Evolutionary conservation across 1,139 yeast species (phyloP), one percentile per base, ranked within the genome.

Genomic region (Geotrichum siamense): DNA sequence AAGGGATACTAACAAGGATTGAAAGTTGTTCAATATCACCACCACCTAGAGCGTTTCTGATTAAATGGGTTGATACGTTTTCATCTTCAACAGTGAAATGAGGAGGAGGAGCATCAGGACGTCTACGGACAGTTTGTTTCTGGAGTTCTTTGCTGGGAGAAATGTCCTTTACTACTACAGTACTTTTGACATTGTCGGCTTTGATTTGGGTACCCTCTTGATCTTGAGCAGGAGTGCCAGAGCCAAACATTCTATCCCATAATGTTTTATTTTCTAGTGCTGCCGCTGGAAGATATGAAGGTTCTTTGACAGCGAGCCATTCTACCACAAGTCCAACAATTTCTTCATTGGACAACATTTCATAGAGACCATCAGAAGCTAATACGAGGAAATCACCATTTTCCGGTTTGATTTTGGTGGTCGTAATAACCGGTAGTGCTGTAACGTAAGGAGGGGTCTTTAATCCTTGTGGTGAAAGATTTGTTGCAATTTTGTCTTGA

Each of bases 321-420:
- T 82, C 82, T 12, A 86, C 94, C 13, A 91, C 98, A 34, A 91
- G 70, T 2, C 91, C 89, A 12, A 87, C 91, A 47, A 91, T 87
- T 59, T 91, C 96, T 59, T 86, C 96, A 61, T 89, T 89, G 16
- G 93, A 76, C 48, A 91, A 72, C 78, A 91, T 75, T 61, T 93
- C 98, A 62, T 82, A 93, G 42, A 91, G 70, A 0, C 98, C 99
- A 65, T 91, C 99, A 13, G 94, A 80, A 0, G 93, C 98, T 76
- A 93, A 71, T 17, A 93, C 95, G 64, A 91, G 68, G 56, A 93
- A 91, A 58, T 86, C 94, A 51, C 87, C 79, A 53, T 78, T 76
- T 20, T 72, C 70, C 0, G 91, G 84, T 44, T 72, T 71, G 40
- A 93, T 76, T 57, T 79, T 76, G 10, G 93, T 82, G 2, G 94